Percentiles rank a stretch among this genome's conserved stretches.
phyloP scores from a whole-genome alignment of 306 rosid species.

The Astragalus glycyphyllos region DNA sequence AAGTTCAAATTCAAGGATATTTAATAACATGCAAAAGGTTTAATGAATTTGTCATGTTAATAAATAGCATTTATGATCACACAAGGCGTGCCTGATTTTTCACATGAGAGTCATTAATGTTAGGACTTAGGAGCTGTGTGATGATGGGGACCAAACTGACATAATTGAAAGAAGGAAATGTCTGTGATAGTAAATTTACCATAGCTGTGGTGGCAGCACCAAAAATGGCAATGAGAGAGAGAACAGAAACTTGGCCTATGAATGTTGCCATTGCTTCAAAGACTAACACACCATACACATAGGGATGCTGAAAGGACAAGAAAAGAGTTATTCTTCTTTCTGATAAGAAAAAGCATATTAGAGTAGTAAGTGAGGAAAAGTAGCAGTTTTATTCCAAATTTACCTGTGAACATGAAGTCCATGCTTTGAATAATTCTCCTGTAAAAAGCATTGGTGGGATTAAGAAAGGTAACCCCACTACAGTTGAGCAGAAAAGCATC shows the following conservation, averaged over 20 bases:
- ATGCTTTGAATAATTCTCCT: slow-evolving; percentile 91
- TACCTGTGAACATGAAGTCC: slow-evolving; percentile 94
- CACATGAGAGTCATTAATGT: slow-evolving; percentile 38
- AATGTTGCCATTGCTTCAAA: slow-evolving; percentile 96
- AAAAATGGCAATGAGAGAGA: slow-evolving; percentile 88
- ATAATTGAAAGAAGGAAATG: slow-evolving; percentile 30
- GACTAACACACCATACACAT: slow-evolving; percentile 86
- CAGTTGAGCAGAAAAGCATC: slow-evolving; percentile 97
- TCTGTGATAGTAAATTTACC: slow-evolving; percentile 60
- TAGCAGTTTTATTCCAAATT: slow-evolving; percentile 35
- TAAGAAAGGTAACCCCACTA: slow-evolving; percentile 90
- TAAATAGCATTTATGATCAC: slow-evolving; percentile 40
- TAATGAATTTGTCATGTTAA: slow-evolving; percentile 19
- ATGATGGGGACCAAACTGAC: slow-evolving; percentile 42
- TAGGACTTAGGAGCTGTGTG: slow-evolving; percentile 15
- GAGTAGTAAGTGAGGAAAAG: not conserved
- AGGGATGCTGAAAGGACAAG: slow-evolving; percentile 76
- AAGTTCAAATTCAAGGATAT: slow-evolving; percentile 7
- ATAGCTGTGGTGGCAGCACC: slow-evolving; percentile 98
- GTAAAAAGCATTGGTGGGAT: slow-evolving; percentile 96
- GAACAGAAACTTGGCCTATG: slow-evolving; percentile 92
- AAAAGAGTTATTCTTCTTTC: slow-evolving; percentile 32
- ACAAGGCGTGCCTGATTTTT: slow-evolving; percentile 27
- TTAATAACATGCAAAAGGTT: not conserved
- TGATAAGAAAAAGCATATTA: slow-evolving; percentile 15